A percentile compares a stretch with the other conserved stretches of the same genome.
These are phyloP conservation scores for Syncephalastrum racemosum DNA, from an alignment of 371 early-diverging fungal species.

Conservation along the genomic window DNA sequence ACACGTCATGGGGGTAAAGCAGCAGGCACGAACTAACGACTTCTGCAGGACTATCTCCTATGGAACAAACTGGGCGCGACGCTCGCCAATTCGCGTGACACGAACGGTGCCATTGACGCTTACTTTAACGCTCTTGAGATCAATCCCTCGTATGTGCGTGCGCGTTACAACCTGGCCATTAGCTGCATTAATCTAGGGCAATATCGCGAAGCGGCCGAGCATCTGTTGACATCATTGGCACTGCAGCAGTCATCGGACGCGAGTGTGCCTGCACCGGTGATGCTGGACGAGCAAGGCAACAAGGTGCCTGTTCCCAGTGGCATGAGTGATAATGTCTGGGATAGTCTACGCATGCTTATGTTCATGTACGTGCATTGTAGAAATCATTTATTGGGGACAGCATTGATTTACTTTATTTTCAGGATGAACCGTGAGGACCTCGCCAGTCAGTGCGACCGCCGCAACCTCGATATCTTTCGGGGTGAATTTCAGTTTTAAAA, in stretches of 20 bases:
- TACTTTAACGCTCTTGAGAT: slow-evolving; percentile 91
- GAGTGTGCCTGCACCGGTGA: slow-evolving; percentile 11
- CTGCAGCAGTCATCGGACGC: slow-evolving; percentile 70
- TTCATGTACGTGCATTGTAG: slow-evolving; percentile 47
- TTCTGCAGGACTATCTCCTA: slow-evolving; percentile 77
- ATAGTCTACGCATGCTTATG: slow-evolving; percentile 83
- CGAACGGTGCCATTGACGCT: slow-evolving; percentile 84
- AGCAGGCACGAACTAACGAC: neutral
- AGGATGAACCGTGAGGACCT: slow-evolving; percentile 73
- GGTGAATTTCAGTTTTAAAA: slow-evolving; percentile 79
- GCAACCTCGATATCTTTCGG: slow-evolving; percentile 76
- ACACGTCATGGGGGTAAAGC: neutral
- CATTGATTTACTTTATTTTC: slow-evolving; percentile 1
- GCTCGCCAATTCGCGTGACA: slow-evolving; percentile 82
- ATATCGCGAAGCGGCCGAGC: slow-evolving; percentile 90
- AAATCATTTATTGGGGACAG: neutral
- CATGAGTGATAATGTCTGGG: slow-evolving; percentile 85
- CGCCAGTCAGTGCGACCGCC: slow-evolving; percentile 68
- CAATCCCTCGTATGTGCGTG: slow-evolving; percentile 93
- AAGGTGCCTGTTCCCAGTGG: slow-evolving; percentile 38
- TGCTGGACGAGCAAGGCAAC: slow-evolving; percentile 32
- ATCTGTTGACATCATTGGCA: slow-evolving; percentile 82
- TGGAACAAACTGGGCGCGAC: slow-evolving; percentile 98
- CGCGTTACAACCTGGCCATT: slow-evolving; percentile 92
- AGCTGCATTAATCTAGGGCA: slow-evolving; percentile 89